Base-by-base conservation (phyloP, 495 filamentous ascomycete genomes). In the Penicillium macrosclerotiorum region DNA sequence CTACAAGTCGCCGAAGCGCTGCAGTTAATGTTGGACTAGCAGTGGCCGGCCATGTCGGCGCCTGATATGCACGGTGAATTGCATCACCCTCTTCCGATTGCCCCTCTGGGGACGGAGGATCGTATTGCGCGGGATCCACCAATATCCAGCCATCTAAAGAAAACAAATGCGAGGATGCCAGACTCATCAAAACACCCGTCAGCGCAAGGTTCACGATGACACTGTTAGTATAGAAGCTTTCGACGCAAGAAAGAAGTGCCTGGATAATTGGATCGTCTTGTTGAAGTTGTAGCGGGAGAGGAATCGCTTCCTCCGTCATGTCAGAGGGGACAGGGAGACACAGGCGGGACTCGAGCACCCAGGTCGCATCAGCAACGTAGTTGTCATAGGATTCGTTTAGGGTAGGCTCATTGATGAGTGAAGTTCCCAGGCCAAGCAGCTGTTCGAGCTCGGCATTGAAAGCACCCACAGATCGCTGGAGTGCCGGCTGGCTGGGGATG, bases 131-230 rank as follows among this genome's bases (percentile, higher is more conserved):
- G 0, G 89, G 85, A 49, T 88, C 80, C 13, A 89, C 81, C 8
- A 91, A 68, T n/a, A 97, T 76, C 93, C 94, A 97, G 11, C 84
- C 83, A 58, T 96, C 90, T 1, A 96, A 73, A 4, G 82, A 78
- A 57, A 94, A 84, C 36, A 84, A 85, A 12, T 88, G 82, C 49
- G 93, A 97, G 1, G 86, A 83, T 12, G 86, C 84, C 20, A 97
- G 74, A 47, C 89, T 86, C 43, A 91, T 80, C 12, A 99, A 74
- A 5, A 84, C 78, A 53, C 90, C 85, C 1, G 94, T 96, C 6
- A 95, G 68, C 2, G 83, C 82, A 8, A 99, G 71, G 57, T 99
- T 99, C 12, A 83, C 88, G 46, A 94, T 89, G 2, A 96, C 81
- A 13, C 89, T 82, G 61, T 99, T 97, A 5, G 84, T 79, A 52